A percentile compares a stretch with the other conserved stretches of the same genome.
phyloP scores from a whole-genome alignment of 2,329 filamentous ascomycete genomes.

The Trichoderma atroviride region DNA sequence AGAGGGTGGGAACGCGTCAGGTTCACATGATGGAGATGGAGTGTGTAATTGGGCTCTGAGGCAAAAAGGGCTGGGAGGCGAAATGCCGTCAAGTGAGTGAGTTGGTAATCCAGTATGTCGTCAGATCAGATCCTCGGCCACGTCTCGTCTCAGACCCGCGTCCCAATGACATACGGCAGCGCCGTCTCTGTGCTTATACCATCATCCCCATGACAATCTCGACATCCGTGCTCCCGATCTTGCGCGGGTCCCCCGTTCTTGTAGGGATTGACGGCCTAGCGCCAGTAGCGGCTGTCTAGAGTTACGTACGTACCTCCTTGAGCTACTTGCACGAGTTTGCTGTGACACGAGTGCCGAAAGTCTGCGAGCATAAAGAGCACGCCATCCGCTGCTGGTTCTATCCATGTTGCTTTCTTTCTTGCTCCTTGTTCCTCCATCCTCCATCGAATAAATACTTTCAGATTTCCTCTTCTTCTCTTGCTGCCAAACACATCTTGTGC shows the following conservation, averaged over 20 bases:
- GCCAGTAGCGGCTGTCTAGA: conserved; percentile 13
- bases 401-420: not conserved
- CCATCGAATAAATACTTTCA: conserved; percentile 9
- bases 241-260: conserved; percentile 22
- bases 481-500: not conserved
- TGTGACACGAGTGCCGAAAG: conserved; percentile 14
- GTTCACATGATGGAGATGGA: conserved; percentile 21
- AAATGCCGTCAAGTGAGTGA: not conserved
- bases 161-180: conserved; percentile 7
- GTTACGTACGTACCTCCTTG: conserved; percentile 17
- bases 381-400: conserved; percentile 31
- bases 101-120: conserved; percentile 10
- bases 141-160: conserved; percentile 24
- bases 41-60: conserved; percentile 9
- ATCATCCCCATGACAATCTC: conserved; percentile 7
- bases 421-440: conserved; percentile 2
- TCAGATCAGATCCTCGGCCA: conserved; percentile 22
- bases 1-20: not conserved
- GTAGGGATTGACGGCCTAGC: conserved; percentile 12
- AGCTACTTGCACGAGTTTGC: not conserved
- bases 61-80: conserved; percentile 11
- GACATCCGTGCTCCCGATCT: conserved; percentile 22
- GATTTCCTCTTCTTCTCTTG: not conserved
- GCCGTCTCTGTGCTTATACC: not conserved
- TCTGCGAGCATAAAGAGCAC: conserved; percentile 35